Base-by-base conservation (phyloP, 257 asterid genomes). In the Solanum okadae region DNA sequence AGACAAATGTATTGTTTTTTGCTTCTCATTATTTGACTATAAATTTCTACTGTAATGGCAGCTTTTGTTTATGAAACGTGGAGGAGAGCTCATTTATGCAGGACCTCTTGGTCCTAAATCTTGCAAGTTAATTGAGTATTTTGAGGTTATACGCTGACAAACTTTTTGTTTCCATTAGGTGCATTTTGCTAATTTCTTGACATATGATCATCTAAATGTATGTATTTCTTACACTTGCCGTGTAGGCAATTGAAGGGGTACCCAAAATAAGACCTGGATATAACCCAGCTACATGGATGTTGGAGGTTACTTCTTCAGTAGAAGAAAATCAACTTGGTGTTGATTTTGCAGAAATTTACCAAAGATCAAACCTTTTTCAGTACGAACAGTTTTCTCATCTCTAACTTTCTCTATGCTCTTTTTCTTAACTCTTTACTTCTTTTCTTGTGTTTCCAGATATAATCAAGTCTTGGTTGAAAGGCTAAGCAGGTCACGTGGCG, bases 261-360 rank as follows among this genome's bases (percentile, higher is more conserved):
- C 91, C 88, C 70, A 95, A 84, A 92, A 97, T 97, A 86, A 95
- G 87, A 91, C 92, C 96, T 88, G 98, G 98, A 84, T 92, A 93
- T 91, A 97, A 97, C 90, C 99, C 99, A 27, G 95, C 99, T 33
- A 96, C 98, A 87, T 97, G 99, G 99, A 96, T 97, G 96, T 86
- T 97, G 81, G 98, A 96, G 91, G 96, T 94, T 79, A 97, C 99
- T 71, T 95, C 98, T 61, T 79, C 94, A 84, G 90, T 92, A 70
- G 98, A 96, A 90, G 98, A 96, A 93, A 88, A 35, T 89, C 96
- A 95, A 40, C 92, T 96, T 84, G 98, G 95, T 76, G 93, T 96
- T 88, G 98, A 97, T 96, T 97, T 97, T 91, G 98, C 99, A 44
- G 98, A 96, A 91, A 87, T 96, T 86, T 97, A 97, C 90, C 89